Percentiles rank a stretch among this genome's conserved stretches.
Evolutionary conservation across 129 eudicot genomes (phyloP).

Genomic region (Heracleum sosnowskyi): DNA sequence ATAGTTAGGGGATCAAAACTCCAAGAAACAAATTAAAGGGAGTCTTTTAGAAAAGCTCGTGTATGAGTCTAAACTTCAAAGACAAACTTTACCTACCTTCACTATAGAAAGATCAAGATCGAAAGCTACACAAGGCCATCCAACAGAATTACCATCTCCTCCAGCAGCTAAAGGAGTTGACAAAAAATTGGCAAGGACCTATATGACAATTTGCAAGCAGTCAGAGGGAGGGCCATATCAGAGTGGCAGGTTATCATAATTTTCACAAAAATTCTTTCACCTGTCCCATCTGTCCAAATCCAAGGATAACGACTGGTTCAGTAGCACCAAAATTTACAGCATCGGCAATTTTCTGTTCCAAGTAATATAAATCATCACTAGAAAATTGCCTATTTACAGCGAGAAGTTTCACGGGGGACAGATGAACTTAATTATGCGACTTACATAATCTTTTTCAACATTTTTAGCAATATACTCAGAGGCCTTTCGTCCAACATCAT

Average conservation of each 20-base stretch:
- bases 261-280: conserved; percentile 24
- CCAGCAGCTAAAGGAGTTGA: conserved; percentile 85
- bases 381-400: conserved; percentile 1
- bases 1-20: not conserved
- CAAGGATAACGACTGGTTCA: conserved; percentile 86
- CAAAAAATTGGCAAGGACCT: conserved; percentile 97
- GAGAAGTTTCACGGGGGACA: no score
- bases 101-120: conserved; percentile 89
- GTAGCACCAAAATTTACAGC: conserved; percentile 55
- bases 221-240: not conserved
- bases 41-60: not conserved
- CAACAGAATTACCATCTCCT: conserved; percentile 53
- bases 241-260: not conserved
- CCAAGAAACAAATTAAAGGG: not conserved
- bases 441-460: conserved; percentile 52
- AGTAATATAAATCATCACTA: not conserved
- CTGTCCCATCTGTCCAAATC: conserved; percentile 98
- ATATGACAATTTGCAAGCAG: conserved; percentile 15
- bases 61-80: not conserved
- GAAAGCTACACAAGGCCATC: conserved; percentile 95
- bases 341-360: conserved; percentile 50
- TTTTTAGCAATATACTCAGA: conserved; percentile 65
- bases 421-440: conserved; percentile 16
- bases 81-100: conserved; percentile 40
- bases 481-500: conserved; percentile 81